Evolutionary conservation across 331 rosid species (phyloP).

Genomic region (Dryas integrifolia): DNA sequence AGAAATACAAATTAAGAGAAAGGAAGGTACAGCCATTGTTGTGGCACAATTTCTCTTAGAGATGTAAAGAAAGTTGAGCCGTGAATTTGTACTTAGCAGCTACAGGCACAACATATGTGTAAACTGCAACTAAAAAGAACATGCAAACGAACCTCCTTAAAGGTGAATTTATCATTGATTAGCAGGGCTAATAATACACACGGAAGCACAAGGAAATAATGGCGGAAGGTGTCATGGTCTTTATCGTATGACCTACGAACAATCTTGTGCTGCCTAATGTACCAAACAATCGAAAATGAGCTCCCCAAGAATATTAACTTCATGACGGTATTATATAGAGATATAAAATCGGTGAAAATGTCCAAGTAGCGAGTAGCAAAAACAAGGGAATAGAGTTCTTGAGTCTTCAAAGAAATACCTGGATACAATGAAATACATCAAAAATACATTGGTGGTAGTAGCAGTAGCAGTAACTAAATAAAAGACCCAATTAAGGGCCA

Average conservation of each 20-base stretch:
- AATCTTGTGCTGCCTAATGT: constrained; percentile 65
- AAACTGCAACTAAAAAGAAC: neutral
- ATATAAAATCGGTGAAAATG: constrained; percentile 52
- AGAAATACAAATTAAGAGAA: neutral
- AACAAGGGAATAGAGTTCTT: constrained; percentile 72
- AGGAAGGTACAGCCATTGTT: neutral
- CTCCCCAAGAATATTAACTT: constrained; percentile 80
- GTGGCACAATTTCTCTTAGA: neutral
- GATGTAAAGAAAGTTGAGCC: neutral
- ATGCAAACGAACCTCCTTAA: constrained; percentile 51
- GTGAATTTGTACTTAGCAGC: neutral
- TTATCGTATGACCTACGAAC: constrained; percentile 73
- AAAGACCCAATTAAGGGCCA: neutral
- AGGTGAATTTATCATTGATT: constrained; percentile 63
- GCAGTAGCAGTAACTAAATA: neutral
- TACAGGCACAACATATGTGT: neutral
- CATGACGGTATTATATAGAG: constrained; percentile 61
- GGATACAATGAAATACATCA: constrained; percentile 20
- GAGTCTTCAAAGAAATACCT: constrained; percentile 77
- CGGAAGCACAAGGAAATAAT: constrained; percentile 55
- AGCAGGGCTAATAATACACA: constrained; percentile 57
- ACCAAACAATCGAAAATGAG: constrained; percentile 75
- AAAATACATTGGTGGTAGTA: neutral
- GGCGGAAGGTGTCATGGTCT: constrained; percentile 81
- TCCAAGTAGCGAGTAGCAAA: constrained; percentile 72